Evolutionary conservation across 1,284 basidiomycete species (phyloP).

Genomic region (Irpex sp.): DNA sequence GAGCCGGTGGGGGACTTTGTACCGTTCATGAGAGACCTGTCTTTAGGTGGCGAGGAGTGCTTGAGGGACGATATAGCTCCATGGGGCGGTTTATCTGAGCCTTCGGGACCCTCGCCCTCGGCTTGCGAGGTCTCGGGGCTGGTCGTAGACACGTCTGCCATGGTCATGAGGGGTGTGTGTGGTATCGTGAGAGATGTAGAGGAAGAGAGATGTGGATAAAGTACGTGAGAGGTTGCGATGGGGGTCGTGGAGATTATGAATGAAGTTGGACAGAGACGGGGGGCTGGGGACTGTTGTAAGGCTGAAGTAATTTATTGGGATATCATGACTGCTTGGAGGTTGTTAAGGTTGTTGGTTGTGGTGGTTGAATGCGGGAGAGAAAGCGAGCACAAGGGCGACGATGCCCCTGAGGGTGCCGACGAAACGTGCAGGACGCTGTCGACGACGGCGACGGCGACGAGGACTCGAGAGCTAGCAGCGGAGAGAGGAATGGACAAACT

Average conservation of each 20-base stretch:
- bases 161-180: conserved; percentile 14
- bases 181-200: conserved; percentile 11
- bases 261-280: conserved; percentile 16
- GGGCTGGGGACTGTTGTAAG: conserved; percentile 15
- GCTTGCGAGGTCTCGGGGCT: conserved; percentile 42
- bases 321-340: conserved; percentile 31
- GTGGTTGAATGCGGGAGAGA: conserved; percentile 15
- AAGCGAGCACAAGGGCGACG: conserved; percentile 26
- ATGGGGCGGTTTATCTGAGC: conserved; percentile 56
- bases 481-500: conserved; percentile 18
- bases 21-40: conserved; percentile 19
- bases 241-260: conserved; percentile 9
- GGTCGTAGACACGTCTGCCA: conserved; percentile 16
- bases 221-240: conserved; percentile 9
- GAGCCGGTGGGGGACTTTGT: conserved; percentile 16
- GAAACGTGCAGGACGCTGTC: conserved; percentile 11
- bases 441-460: conserved; percentile 9
- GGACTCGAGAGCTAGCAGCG: conserved; percentile 12
- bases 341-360: conserved; percentile 14
- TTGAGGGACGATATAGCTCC: conserved; percentile 19
- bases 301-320: conserved; percentile 29
- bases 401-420: conserved; percentile 29
- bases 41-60: conserved; percentile 10
- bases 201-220: conserved; percentile 9
- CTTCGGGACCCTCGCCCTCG: conserved; percentile 54